These are phyloP conservation scores for Jacaranda copaia DNA, from an alignment of 257 asterid species.

Conservation along the genomic window DNA sequence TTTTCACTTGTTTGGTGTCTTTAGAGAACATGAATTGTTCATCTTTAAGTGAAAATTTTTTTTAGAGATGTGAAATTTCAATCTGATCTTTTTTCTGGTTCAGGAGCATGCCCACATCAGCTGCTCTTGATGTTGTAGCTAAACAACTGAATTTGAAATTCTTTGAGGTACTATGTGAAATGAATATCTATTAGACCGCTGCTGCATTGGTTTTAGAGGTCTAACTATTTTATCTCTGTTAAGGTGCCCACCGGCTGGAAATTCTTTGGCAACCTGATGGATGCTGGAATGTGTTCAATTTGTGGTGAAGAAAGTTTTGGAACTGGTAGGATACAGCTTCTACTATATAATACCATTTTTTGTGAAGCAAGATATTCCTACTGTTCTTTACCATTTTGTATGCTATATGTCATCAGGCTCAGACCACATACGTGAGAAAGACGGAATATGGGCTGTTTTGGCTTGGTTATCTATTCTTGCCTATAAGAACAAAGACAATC, in stretches of 20 bases:
- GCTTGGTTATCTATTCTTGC: conserved; percentile 97
- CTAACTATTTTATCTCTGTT: conserved; percentile 32
- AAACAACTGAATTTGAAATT: conserved; percentile 82
- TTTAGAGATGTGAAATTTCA: conserved; percentile 14
- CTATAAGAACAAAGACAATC: conserved; percentile 82
- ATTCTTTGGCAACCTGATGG: conserved; percentile 98
- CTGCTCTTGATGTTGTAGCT: conserved; percentile 99
- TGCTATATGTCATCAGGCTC: conserved; percentile 66
- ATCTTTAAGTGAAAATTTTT: conserved; percentile 6
- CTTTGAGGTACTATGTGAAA: conserved; percentile 70
- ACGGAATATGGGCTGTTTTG: conserved; percentile 99
- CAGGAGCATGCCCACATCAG: conserved; percentile 99
- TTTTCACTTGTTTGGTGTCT: conserved; percentile 23
- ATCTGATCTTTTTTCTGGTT: conserved; percentile 35
- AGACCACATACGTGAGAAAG: conserved; percentile 97
- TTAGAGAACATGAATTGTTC: background rate
- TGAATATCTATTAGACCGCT: conserved; percentile 18
- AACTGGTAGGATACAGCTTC: conserved; percentile 68
- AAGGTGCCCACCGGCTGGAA: conserved; percentile 99
- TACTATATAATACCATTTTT: conserved; percentile 5
- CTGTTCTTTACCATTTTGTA: conserved; percentile 12
- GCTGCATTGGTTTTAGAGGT: conserved; percentile 36
- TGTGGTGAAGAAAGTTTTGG: conserved; percentile 99
- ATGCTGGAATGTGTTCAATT: conserved; percentile 97
- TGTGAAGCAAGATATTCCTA: conserved; percentile 13